phyloP scores from a whole-genome alignment of 306 rosid species.

The Morella rubra region DNA sequence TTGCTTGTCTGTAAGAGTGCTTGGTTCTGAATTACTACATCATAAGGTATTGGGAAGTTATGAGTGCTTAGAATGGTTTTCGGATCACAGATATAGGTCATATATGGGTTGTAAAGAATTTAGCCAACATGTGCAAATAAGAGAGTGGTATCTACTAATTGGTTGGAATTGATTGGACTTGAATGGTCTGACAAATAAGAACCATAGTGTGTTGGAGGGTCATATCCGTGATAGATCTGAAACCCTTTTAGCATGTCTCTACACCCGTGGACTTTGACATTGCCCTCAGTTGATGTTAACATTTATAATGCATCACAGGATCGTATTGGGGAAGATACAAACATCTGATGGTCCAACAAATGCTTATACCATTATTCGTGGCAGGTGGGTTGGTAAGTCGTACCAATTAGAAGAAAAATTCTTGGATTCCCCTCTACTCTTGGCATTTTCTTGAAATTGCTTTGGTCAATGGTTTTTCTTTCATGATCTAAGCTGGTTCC shows the following conservation, averaged over 20 bases:
- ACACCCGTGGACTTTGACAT: conserved; percentile 49
- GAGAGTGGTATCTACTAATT: conserved; percentile 23
- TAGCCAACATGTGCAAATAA: conserved; percentile 25
- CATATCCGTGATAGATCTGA: conserved; percentile 35
- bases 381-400: conserved; percentile 96
- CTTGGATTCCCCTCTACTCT: conserved; percentile 38
- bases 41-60: no score
- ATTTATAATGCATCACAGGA: conserved; percentile 86
- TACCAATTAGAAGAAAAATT: conserved; percentile 36
- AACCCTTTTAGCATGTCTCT: conserved; percentile 47
- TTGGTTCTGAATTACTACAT: no score
- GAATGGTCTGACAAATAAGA: conserved; percentile 33
- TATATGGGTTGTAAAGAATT: conserved; percentile 8
- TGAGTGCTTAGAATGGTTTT: not conserved
- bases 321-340: conserved; percentile 84
- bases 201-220: conserved; percentile 39
- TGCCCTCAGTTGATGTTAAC: conserved; percentile 65
- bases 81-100: not conserved
- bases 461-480: conserved; percentile 12
- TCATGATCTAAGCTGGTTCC: conserved; percentile 10
- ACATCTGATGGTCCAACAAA: conserved; percentile 87
- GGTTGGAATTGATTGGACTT: conserved; percentile 18
- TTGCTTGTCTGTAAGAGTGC: no score
- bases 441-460: conserved; percentile 32
- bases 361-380: conserved; percentile 79